A percentile compares a stretch with the other conserved stretches of the same genome.
phyloP scores from a whole-genome alignment of 805 yeast genomes.

The Vanderwaltozyma tropicalis region DNA sequence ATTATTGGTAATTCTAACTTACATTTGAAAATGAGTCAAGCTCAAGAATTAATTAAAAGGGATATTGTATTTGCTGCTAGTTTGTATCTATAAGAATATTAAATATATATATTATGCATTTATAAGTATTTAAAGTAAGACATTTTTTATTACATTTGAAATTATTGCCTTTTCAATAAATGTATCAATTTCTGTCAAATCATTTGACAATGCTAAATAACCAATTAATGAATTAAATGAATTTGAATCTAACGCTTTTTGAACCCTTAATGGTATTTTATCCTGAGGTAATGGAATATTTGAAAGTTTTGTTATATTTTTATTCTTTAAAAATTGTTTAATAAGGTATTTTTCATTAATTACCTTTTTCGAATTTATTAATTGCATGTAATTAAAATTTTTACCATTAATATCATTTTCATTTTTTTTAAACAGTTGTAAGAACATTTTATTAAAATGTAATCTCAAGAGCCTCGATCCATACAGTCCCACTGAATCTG shows the following conservation, averaged over 20 bases:
- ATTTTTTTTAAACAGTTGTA: too few species aligned
- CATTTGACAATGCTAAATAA: background rate
- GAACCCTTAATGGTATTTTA: constrained; percentile 2
- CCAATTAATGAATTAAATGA: constrained; percentile 1
- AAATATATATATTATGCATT: too few species aligned
- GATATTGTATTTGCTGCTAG: constrained; percentile 97
- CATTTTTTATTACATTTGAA: background rate
- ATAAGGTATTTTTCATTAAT: background rate
- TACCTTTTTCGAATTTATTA: background rate
- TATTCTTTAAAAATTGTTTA: background rate
- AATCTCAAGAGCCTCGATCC: too few species aligned
- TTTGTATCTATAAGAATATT: constrained; percentile 55
- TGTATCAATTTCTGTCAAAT: background rate
- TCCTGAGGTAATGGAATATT: constrained; percentile 3
- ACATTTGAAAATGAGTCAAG: constrained; percentile 79
- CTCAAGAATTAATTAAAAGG: constrained; percentile 90
- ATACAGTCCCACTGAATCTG: too few species aligned
- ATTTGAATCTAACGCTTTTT: background rate
- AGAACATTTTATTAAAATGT: too few species aligned
- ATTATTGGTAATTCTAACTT: constrained; percentile 90
- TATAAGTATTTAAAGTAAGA: too few species aligned
- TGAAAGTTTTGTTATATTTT: constrained; percentile 3
- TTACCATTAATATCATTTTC: too few species aligned
- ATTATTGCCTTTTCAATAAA: background rate
- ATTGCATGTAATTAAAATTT: too few species aligned